Conservation (phyloP, 2,329 filamentous ascomycete species). For the Xylaria sp. region DNA sequence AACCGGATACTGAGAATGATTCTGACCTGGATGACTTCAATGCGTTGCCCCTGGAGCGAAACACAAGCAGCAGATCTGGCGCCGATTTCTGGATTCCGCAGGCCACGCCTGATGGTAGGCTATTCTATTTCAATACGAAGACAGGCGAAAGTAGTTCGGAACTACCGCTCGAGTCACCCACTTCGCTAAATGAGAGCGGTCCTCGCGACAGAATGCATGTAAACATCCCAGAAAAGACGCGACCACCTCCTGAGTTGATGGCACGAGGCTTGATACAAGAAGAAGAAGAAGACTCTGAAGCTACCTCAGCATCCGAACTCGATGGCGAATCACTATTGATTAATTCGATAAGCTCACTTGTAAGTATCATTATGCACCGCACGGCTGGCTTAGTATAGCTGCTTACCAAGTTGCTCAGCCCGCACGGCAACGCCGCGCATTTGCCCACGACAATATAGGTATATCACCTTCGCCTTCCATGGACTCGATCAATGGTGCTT, state of each 20-base stretch:
- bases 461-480: conserved; percentile 89
- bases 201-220: conserved; percentile 91
- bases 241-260: conserved; percentile 91
- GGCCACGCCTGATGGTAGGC: conserved; percentile 88
- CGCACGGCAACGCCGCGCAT: conserved; percentile 71
- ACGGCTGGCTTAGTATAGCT: conserved; percentile 13
- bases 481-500: conserved; percentile 83
- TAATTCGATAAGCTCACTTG: conserved; percentile 74
- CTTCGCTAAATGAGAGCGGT: conserved; percentile 81
- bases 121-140: conserved; percentile 99
- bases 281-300: conserved; percentile 89
- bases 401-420: conserved; percentile 55
- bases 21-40: conserved; percentile 69
- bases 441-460: conserved; percentile 65
- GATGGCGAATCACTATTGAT: conserved; percentile 81
- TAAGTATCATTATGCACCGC: conserved; percentile 56
- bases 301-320: conserved; percentile 83
- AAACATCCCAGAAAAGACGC: conserved; percentile 86
- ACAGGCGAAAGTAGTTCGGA: conserved; percentile 96
- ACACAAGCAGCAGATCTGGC: conserved; percentile 72
- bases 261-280: conserved; percentile 83
- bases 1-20: conserved; percentile 74
- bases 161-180: conserved; percentile 89
- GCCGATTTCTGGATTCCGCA: conserved; percentile 99
- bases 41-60: conserved; percentile 68